Base-by-base conservation (phyloP, 768 basidiomycete species). In the Baorangia bicolor region DNA sequence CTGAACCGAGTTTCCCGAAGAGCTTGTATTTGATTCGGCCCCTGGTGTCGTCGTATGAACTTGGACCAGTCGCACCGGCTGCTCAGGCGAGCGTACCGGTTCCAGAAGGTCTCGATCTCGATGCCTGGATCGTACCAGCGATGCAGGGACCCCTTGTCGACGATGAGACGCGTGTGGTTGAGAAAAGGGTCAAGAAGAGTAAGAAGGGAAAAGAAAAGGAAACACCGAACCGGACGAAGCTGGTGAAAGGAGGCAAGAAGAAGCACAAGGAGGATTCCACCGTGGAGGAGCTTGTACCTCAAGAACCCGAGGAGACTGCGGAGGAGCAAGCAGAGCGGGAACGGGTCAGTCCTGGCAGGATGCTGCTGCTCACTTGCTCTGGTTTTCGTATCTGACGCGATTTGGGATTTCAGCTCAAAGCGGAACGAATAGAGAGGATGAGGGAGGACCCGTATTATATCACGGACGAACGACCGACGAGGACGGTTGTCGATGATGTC, bases 371-470 rank as follows among this genome's bases (percentile, higher is more conserved):
- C 33, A 5, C 16, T 20, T 20, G 28, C 8, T 43, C 8, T 5
- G 18, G 11, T 40, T 34, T 38, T 34, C 2, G 28, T 23, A 10
- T 16, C 53, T 59, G 51, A 69, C 39, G 33, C n/a, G 40, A 20
- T 33, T 38, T 33, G 44, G 25, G 25, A 31, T 55, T 48, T 34
- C 62, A 97, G 94, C 80, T 83, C 42, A 87, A 85, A 61, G 86
- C 83, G 27, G 92, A 90, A 61, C 81, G 92, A 30, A 73, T 86
- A 45, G 93, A 87, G 47, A 83, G 87, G 56, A 77, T 87, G 59
- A 83, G 83, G 38, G 90, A 93, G 58, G 94, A 98, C 67, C 94
- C 95, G 5, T 97, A 94, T 73, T 95, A 97, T 71, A 86, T 97
- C 59, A 78, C 86, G 37, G 88, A 91, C 60, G 82, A 84, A 39